Evolutionary conservation across 495 filamentous ascomycete genomes (phyloP), one percentile per base, ranked within the genome.

Genomic region (Endocarpon pusillum): DNA sequence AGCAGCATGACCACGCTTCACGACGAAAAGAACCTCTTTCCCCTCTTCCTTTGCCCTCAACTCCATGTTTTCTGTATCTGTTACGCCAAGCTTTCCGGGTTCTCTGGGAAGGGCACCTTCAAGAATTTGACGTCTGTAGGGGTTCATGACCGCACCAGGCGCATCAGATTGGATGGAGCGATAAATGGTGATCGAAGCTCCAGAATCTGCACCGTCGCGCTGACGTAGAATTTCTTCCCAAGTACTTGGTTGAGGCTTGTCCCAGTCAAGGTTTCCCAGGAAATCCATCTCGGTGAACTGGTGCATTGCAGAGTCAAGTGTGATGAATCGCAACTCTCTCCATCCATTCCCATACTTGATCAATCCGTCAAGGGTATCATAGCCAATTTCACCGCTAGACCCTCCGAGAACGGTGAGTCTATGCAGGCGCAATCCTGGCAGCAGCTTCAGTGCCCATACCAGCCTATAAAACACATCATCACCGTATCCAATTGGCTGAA

Each of bases 341-440:
- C 44, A 47, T 35, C 44, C 44, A 32, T 36, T 47, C 9, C 44
- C 44, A 19, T 42, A 20, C 34, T 32, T 35, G 17, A 47, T 31
- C 23, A 47, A 35, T 23, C 44, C 44, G 5, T 42, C 43, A 21
- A 47, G 43, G 11, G 43, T 46, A n/a, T 42, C 38, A 29, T 47
- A 47, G 31, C 3, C 19, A 16, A 42, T 15, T 21, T 42, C 7
- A 6, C 21, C 36, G 9, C 12, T 18, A 4, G 19, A 12, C 7
- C 28, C 19, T 16, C 38, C 44, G 15, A 46, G 34, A 28, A 47
- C 43, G 26, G 38, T 46, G 14, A 47, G 44, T 15, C 19, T 42
- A 31, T 47, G 34, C 14, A 46, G 32, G n/a, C 30, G 29, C 19
- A 47, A 27, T 16, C 18, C 33, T 6, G 44, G 44, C 9, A 47